These are phyloP conservation scores for Hemerocallis citrina DNA, from an alignment of 106 monocot genomes.

Conservation along the genomic window DNA sequence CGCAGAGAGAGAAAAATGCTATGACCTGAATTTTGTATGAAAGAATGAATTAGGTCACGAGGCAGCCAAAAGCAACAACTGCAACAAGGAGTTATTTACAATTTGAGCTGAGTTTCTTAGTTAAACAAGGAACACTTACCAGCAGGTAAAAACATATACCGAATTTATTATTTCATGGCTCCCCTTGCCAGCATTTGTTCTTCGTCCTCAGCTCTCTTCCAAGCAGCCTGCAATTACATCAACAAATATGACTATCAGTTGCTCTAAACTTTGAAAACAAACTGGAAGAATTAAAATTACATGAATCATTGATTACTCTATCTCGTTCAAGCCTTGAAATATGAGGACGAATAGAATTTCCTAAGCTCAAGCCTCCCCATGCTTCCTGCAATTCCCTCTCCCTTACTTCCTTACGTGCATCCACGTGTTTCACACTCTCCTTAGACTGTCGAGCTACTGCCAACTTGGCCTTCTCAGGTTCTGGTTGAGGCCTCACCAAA, in stretches of 20 bases:
- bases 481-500: slow-evolving; percentile 19
- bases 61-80: background rate
- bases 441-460: slow-evolving; percentile 12
- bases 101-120: too few species aligned
- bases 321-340: slow-evolving; percentile 76
- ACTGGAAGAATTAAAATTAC: background rate
- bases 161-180: background rate
- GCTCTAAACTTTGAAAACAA: background rate
- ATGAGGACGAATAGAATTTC: slow-evolving; percentile 57
- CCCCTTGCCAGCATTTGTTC: slow-evolving; percentile 21
- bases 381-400: slow-evolving; percentile 71
- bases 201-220: slow-evolving; percentile 77
- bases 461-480: slow-evolving; percentile 39
- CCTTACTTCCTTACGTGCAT: slow-evolving; percentile 40
- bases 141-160: background rate
- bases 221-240: slow-evolving; percentile 51
- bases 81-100: too few species aligned
- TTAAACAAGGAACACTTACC: too few species aligned
- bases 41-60: too few species aligned
- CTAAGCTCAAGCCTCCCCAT: slow-evolving; percentile 90
- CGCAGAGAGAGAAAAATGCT: too few species aligned
- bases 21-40: too few species aligned
- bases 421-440: slow-evolving; percentile 14
- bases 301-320: slow-evolving; percentile 26
- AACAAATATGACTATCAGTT: background rate